Evolutionary conservation across 495 filamentous ascomycete genomes (phyloP).

Genomic region (Tuber microsphaerosporum): DNA sequence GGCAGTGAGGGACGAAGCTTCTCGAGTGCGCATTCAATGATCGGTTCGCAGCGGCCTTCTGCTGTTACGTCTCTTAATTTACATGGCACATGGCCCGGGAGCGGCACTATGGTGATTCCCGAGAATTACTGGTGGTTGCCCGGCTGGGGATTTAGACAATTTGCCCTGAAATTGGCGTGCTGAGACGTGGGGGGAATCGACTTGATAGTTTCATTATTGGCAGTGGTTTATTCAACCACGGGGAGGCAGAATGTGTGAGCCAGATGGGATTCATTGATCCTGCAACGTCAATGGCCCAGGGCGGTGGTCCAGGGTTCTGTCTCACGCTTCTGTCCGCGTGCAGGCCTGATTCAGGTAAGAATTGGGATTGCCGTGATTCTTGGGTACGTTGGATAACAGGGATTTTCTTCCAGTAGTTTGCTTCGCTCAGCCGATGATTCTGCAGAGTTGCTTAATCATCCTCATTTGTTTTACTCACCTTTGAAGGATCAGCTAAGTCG

Average conservation of each 20-base stretch:
- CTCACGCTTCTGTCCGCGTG: background rate
- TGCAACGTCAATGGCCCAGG: background rate
- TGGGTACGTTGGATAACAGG: background rate
- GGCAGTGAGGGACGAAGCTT: background rate
- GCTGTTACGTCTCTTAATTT: background rate
- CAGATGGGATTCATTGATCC: background rate
- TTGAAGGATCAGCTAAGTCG: background rate
- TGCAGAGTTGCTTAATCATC: too few species aligned
- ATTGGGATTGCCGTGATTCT: background rate
- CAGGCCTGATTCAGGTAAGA: background rate
- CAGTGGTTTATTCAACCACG: background rate
- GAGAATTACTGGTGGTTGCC: background rate
- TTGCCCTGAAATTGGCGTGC: background rate
- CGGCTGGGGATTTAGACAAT: too few species aligned
- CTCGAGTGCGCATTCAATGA: background rate
- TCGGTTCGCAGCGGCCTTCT: background rate
- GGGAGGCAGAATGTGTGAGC: background rate
- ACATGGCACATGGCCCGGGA: background rate
- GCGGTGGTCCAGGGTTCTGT: background rate
- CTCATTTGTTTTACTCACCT: background rate
- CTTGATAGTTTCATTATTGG: background rate
- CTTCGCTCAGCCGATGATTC: background rate
- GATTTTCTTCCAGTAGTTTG: background rate
- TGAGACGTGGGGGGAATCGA: background rate
- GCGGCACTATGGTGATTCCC: background rate